These are phyloP conservation scores for Amphibolis antarctica DNA, from an alignment of 106 monocot species.

Conservation along the genomic window DNA sequence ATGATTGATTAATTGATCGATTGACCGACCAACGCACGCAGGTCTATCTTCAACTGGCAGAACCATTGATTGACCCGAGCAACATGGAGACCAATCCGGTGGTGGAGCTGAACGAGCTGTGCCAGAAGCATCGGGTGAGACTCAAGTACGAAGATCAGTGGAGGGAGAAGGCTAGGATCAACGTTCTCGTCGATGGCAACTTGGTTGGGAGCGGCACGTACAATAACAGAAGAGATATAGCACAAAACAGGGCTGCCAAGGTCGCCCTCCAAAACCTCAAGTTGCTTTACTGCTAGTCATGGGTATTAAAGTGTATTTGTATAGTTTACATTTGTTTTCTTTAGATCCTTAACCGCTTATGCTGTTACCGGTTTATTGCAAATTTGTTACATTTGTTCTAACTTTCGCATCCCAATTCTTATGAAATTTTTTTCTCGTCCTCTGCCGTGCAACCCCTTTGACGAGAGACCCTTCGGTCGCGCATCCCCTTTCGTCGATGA, in stretches of 20 bases:
- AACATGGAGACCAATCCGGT: conserved; percentile 33
- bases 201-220: conserved; percentile 29
- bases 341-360: too few relatives aligned
- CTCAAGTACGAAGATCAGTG: conserved; percentile 21
- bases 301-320: too few relatives aligned
- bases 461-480: too few relatives aligned
- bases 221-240: conserved; percentile 31
- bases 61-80: conserved; percentile 28
- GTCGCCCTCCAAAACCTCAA: conserved; percentile 24
- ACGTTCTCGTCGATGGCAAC: conserved; percentile 28
- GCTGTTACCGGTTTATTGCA: too few relatives aligned
- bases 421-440: too few relatives aligned
- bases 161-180: conserved; percentile 11
- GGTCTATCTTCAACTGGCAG: conserved; percentile 31
- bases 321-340: too few relatives aligned
- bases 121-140: conserved; percentile 24
- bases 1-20: too few relatives aligned
- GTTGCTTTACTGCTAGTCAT: too few relatives aligned
- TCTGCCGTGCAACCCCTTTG: too few relatives aligned
- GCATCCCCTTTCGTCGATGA: too few relatives aligned
- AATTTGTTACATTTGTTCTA: too few relatives aligned
- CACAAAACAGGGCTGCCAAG: conserved; percentile 41
- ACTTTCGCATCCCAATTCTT: too few relatives aligned
- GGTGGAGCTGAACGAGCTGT: conserved; percentile 38
- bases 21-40: conserved; percentile 1